These are phyloP conservation scores for Chrysanthemum makinoi DNA, from an alignment of 129 eudicot species.

Conservation along the genomic window DNA sequence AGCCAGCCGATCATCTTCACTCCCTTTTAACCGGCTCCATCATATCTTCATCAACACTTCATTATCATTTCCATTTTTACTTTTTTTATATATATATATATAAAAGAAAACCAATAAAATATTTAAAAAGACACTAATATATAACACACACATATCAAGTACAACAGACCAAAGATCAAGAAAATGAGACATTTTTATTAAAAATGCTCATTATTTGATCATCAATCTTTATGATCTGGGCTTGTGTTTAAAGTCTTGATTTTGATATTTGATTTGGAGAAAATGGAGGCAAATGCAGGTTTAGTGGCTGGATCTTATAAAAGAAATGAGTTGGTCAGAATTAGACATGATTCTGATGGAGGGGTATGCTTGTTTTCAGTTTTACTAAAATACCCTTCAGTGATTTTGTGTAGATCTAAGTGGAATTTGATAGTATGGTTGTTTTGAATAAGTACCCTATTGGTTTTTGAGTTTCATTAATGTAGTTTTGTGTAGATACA, in stretches of 20 bases:
- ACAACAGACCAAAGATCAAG: constrained; percentile 11
- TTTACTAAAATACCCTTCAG: constrained; percentile 8
- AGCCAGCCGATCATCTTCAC: too few relatives aligned
- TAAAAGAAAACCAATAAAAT: constrained; percentile 13
- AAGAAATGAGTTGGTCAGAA: constrained; percentile 68
- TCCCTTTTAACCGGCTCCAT: too few relatives aligned
- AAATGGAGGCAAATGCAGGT: constrained; percentile 75
- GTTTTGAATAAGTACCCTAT: not conserved
- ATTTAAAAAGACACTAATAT: constrained; percentile 21
- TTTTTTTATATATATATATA: not conserved
- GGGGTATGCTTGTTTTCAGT: constrained; percentile 44
- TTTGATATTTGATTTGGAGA: constrained; percentile 12
- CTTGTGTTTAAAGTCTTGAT: not conserved
- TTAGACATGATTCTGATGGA: constrained; percentile 79
- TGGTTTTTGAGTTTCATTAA: constrained; percentile 3
- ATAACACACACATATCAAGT: constrained; percentile 2
- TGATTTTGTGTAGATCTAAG: constrained; percentile 25
- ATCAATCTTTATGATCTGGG: not conserved
- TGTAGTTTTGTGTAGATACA: constrained; percentile 6
- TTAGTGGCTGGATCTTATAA: constrained; percentile 90
- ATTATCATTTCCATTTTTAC: not conserved
- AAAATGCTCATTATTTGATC: constrained; percentile 20
- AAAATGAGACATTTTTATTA: constrained; percentile 23
- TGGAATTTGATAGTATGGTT: constrained; percentile 19
- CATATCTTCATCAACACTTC: too few relatives aligned